Conservation (phyloP, 768 basidiomycete genomes). For the Rhodocollybia butyracea region DNA sequence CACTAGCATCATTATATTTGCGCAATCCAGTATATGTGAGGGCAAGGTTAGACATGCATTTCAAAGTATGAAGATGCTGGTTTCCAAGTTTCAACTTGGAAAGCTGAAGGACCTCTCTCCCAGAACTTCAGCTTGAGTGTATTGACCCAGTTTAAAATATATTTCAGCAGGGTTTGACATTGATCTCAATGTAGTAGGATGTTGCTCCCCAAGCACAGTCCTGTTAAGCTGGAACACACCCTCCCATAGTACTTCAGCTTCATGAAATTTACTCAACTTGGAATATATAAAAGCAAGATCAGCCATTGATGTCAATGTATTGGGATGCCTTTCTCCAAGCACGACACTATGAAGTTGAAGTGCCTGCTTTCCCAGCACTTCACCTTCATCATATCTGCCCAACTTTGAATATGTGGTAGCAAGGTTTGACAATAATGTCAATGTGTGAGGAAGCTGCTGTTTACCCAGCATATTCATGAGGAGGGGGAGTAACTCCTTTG, state of each 20-base stretch:
- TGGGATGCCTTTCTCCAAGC: background rate
- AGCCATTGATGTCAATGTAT: background rate
- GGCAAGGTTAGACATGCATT: background rate
- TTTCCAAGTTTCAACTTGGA: background rate
- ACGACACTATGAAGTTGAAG: too few species aligned
- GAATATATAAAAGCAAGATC: background rate
- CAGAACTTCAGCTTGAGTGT: background rate
- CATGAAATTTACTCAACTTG: background rate
- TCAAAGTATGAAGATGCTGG: background rate
- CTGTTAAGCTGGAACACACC: background rate
- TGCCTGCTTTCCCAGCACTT: too few species aligned
- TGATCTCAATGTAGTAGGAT: background rate
- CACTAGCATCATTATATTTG: too few species aligned
- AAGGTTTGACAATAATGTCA: too few species aligned
- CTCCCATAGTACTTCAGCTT: background rate
- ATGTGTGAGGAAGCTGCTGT: too few species aligned
- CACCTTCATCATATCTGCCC: too few species aligned
- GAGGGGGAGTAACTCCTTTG: too few species aligned
- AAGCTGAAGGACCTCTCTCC: background rate
- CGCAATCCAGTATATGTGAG: too few species aligned
- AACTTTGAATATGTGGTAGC: too few species aligned
- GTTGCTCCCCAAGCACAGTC: background rate
- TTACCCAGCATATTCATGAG: too few species aligned
- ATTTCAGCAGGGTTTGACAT: background rate
- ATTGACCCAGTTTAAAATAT: background rate